A percentile compares a stretch with the other conserved stretches of the same genome.
phyloP scores from a whole-genome alignment of 1,284 basidiomycete genomes.

The Marasmius sp. region DNA sequence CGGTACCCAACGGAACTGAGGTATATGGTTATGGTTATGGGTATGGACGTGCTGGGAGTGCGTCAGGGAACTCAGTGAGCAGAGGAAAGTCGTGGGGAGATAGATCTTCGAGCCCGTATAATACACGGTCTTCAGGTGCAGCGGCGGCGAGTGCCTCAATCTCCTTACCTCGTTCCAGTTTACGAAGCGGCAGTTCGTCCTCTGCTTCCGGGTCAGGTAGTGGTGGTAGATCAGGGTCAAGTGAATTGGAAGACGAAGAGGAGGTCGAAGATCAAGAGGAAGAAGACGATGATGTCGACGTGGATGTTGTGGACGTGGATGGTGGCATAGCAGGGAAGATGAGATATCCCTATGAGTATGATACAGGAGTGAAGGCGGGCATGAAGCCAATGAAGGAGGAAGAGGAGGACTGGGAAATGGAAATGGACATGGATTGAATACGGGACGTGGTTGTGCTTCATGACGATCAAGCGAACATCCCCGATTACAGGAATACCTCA shows the following conservation, averaged over 20 bases:
- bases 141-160: not conserved
- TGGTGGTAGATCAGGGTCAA: not conserved
- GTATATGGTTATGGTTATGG: constrained; percentile 22
- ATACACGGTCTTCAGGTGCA: not conserved
- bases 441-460: too few relatives aligned
- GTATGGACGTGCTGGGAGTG: constrained; percentile 19
- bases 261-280: constrained; percentile 1
- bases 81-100: not conserved
- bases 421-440: constrained; percentile 38
- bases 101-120: not conserved
- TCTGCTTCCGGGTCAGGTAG: not conserved
- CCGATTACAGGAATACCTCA: not conserved
- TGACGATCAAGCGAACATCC: too few relatives aligned
- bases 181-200: constrained; percentile 1
- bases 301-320: not conserved
- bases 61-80: not conserved
- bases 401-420: constrained; percentile 32
- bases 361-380: not conserved
- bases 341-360: not conserved
- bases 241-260: not conserved
- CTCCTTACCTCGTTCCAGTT: not conserved
- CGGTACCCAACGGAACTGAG: constrained; percentile 16
- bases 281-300: not conserved
- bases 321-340: not conserved
- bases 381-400: constrained; percentile 9